phyloP scores from a whole-genome alignment of 768 basidiomycete species.

The Serendipita indica region DNA sequence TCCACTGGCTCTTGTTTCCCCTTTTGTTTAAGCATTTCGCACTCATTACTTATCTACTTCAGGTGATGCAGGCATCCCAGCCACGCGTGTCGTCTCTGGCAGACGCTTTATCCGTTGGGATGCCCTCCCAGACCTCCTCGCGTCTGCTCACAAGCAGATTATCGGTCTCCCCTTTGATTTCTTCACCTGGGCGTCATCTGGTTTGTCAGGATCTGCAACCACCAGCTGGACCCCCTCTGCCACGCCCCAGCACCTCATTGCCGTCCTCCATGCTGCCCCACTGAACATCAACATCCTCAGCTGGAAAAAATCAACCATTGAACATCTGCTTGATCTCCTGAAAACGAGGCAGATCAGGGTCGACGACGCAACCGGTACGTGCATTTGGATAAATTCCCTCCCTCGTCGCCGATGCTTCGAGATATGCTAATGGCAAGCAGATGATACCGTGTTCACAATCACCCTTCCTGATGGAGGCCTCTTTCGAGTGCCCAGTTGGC shows the following conservation, averaged over 20 bases:
- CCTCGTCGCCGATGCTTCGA: too few species aligned
- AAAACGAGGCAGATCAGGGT: neutral
- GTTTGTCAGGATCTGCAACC: too few species aligned
- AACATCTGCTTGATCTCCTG: neutral
- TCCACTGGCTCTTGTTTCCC: too few species aligned
- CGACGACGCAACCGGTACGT: too few species aligned
- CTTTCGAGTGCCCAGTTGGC: too few species aligned
- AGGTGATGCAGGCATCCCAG: too few species aligned
- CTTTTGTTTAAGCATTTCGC: too few species aligned
- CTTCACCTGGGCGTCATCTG: neutral
- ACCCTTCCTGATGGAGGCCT: too few species aligned
- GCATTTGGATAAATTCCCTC: too few species aligned
- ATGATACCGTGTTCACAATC: too few species aligned
- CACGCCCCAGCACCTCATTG: neutral
- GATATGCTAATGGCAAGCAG: too few species aligned
- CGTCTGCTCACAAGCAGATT: neutral
- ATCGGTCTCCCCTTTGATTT: neutral
- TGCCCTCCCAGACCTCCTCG: neutral
- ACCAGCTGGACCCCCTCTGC: neutral
- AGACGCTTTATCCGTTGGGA: neutral
- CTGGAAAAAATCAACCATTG: slow-evolving; percentile 7
- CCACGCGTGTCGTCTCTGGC: neutral
- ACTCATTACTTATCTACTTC: too few species aligned
- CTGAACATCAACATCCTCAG: slow-evolving; percentile 4
- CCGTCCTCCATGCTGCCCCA: neutral